Evolutionary conservation across 108 stramenopile genomes (phyloP).

Genomic region (Skeletonema costatum): DNA sequence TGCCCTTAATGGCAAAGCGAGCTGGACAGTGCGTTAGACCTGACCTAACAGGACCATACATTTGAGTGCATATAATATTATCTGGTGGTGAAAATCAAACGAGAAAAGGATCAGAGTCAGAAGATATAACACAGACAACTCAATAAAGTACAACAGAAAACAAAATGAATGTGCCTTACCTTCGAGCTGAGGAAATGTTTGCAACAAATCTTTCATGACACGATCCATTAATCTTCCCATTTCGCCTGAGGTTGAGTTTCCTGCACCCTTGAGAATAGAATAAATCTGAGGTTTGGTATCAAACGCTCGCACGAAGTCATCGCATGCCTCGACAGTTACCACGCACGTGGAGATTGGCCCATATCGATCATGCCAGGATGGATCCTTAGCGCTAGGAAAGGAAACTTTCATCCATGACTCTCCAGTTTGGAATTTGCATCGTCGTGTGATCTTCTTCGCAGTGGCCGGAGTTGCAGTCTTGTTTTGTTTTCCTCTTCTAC

Average conservation of each 20-base stretch:
- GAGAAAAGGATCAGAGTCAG: neutral
- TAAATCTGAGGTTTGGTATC: slow-evolving; percentile 87
- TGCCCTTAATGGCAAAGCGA: slow-evolving; percentile 85
- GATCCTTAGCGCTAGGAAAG: slow-evolving; percentile 92
- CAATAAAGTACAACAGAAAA: neutral
- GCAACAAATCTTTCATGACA: slow-evolving; percentile 60
- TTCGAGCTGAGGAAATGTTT: slow-evolving; percentile 78
- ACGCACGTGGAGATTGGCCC: slow-evolving; percentile 81
- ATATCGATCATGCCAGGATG: slow-evolving; percentile 74
- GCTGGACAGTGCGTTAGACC: slow-evolving; percentile 83
- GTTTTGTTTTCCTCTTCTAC: slow-evolving; percentile 39
- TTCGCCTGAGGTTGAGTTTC: slow-evolving; percentile 29
- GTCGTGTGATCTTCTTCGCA: slow-evolving; percentile 30
- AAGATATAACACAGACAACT: neutral
- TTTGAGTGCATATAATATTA: slow-evolving; percentile 47
- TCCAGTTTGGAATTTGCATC: slow-evolving; percentile 69
- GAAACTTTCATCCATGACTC: slow-evolving; percentile 85
- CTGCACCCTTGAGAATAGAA: slow-evolving; percentile 46
- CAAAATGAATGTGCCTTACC: slow-evolving; percentile 25
- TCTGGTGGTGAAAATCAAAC: slow-evolving; percentile 10
- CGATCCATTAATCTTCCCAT: slow-evolving; percentile 60
- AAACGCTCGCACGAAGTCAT: slow-evolving; percentile 83
- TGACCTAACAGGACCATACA: slow-evolving; percentile 59
- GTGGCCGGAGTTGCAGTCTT: slow-evolving; percentile 9
- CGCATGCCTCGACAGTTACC: slow-evolving; percentile 90